Base-by-base conservation (phyloP, 345 rosid species). In the Noccaea caerulescens region DNA sequence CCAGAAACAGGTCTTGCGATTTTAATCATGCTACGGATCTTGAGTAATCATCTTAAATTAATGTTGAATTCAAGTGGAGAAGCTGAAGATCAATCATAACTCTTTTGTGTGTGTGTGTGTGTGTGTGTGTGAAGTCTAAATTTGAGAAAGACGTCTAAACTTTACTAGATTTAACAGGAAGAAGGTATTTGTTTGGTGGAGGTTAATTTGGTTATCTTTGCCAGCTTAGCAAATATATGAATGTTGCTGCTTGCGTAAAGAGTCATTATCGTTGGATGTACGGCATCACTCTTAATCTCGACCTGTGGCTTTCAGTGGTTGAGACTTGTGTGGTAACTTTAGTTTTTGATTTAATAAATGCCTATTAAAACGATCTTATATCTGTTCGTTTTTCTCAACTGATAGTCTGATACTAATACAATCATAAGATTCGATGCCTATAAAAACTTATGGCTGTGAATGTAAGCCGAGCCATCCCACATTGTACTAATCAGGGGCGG, bases 201-300 rank as follows among this genome's bases (percentile, higher is more conserved):
- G 30, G 50, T 60, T 52, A 44, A 44, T 34, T 27, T 67, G 55
- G 50, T 60, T 68, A 42, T 74, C 73, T 67, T 55, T 52, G 23
- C 9, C 16, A 30, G 33, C 32, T 58, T 56, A 7, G 2, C 10
- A 42, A 41, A 4, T 3, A 23, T 50, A 36, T 51, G 39, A 49
- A 39, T 42, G 66, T 37, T 62, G 30, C 10, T 32, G 45, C 47
- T 38, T 74, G 68, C 41, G 23, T 52, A 18, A 10, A 53, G 55
- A 59, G 73, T 68, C 58, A 2, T 61, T 25, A 34, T 75, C 73
- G 32, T 68, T 20, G 10, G 50, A 13, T 75, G 47, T 45, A 58
- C 20, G 45, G 45, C 72, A 73, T 56, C 67, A 66, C 33, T 57
- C 57, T 72, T 25, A 12, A 3, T 54, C 18, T 46, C 36, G 11